Conservation (phyloP, 129 eudicot genomes). For the Tanacetum coccineum region DNA sequence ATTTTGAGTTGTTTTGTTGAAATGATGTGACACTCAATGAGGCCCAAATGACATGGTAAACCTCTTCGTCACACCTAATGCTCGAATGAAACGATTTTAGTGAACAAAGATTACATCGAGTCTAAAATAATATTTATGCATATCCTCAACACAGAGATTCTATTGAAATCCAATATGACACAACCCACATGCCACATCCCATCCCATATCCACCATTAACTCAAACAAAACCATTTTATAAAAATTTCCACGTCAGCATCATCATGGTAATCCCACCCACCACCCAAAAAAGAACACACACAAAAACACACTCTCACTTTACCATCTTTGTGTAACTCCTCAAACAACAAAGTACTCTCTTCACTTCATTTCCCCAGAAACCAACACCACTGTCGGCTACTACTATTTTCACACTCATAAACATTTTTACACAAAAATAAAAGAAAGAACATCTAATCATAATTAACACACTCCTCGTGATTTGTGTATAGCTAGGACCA, state of each 20-base stretch:
- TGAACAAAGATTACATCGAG: no score
- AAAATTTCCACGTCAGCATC: background rate
- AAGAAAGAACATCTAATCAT: slow-evolving; percentile 35
- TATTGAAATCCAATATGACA: no score
- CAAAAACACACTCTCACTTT: slow-evolving; percentile 18
- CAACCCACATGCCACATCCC: no score
- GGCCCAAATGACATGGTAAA: no score
- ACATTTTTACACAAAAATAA: background rate
- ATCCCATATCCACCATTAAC: background rate
- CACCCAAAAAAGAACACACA: slow-evolving; percentile 20
- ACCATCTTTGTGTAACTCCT: slow-evolving; percentile 19
- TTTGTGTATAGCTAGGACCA: slow-evolving; percentile 33
- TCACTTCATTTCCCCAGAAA: slow-evolving; percentile 5
- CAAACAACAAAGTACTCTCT: slow-evolving; percentile 15
- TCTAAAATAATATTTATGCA: no score
- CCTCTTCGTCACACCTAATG: no score
- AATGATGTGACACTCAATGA: no score
- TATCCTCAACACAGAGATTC: no score
- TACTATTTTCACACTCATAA: background rate
- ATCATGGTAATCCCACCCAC: slow-evolving; percentile 1
- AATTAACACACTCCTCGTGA: slow-evolving; percentile 34
- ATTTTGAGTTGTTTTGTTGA: no score
- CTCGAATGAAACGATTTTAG: no score
- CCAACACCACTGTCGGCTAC: slow-evolving; percentile 26
- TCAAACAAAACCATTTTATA: background rate